phyloP scores from a whole-genome alignment of 2,329 filamentous ascomycete genomes.

The Hypocrella siamensis region DNA sequence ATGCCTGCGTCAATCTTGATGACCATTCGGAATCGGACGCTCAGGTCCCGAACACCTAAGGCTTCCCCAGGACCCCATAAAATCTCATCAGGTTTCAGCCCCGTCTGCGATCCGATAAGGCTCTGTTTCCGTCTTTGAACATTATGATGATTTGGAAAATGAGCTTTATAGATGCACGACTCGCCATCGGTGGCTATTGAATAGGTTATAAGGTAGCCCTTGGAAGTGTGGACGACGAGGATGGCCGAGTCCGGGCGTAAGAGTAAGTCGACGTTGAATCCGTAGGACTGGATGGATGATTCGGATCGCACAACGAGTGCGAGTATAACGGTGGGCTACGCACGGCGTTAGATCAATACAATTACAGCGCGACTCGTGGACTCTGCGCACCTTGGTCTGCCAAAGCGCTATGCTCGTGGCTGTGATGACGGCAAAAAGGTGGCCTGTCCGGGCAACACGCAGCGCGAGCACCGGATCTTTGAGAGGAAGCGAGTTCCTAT shows the following conservation, averaged over 20 bases:
- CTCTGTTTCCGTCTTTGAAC: constrained; percentile 46
- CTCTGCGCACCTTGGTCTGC: constrained; percentile 65
- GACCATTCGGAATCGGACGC: constrained; percentile 87
- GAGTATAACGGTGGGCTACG: constrained; percentile 72
- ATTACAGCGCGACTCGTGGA: not conserved
- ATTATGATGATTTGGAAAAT: constrained; percentile 54
- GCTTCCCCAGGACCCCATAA: constrained; percentile 69
- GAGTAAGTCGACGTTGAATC: constrained; percentile 68
- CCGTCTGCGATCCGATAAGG: constrained; percentile 40
- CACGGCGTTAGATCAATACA: not conserved
- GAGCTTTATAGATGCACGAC: constrained; percentile 70
- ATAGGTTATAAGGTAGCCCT: constrained; percentile 87
- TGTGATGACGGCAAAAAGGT: constrained; percentile 78
- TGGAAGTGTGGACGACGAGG: constrained; percentile 72
- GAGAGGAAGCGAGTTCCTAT: constrained; percentile 21
- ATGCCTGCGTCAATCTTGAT: constrained; percentile 97
- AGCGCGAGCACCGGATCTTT: constrained; percentile 59
- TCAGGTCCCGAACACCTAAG: constrained; percentile 68
- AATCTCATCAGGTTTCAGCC: constrained; percentile 42
- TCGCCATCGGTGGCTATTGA: constrained; percentile 74
- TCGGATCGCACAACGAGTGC: constrained; percentile 72
- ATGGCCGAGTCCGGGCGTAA: constrained; percentile 86
- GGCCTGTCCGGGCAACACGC: constrained; percentile 62
- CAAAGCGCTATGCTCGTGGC: constrained; percentile 77
- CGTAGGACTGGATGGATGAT: constrained; percentile 68